Base-by-base conservation (phyloP, 495 filamentous ascomycete genomes). In the Patellaria atrata region DNA sequence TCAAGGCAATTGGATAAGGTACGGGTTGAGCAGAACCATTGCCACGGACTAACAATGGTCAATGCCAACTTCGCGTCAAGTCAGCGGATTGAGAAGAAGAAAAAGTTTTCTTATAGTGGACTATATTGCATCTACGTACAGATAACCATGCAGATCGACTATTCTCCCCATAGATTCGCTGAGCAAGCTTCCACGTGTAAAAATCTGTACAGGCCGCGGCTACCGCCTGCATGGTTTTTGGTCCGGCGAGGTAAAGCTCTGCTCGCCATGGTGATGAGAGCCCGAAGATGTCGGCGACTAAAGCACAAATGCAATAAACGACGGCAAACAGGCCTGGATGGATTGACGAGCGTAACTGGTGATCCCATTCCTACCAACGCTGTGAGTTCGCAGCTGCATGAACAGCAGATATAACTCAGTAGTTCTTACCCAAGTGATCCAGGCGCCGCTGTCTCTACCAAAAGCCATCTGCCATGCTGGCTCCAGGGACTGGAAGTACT, bases 401-500 rank as follows among this genome's bases (percentile, higher is more conserved):
- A n/a, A 22, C 27, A 40, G 30, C 33, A 29, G 30, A 34, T 22
- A 21, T 31, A 27, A 38, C 34, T 37, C 15, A 12, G 15, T 11
- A 26, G 22, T 16, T 62, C 67, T 41, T 60, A 93, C 87, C 89
- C 89, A 99, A 37, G 91, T 99, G 45, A 99, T 65, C 84, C 85
- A 96, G 14, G 85, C 81, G 24, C 81, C 80, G 55, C 77, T 77
- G 12, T 68, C 53, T 10, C 54, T 42, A 6, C 84, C 87, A 60
- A 94, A 96, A 0, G 81, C 78, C 28, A 87, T 63, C 54, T 77
- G 65, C 86, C 87, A 96, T 42, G 89, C 89, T 23, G 89, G 91
- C 53, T 99, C 89, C 8, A 99, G 67, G 4, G 85, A 81, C 51
- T 99, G 89, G 45, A 85, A 99, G 63, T 81, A 96, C 55, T 99